Percentiles rank a stretch among this genome's conserved stretches.
These are phyloP conservation scores for Aegilops longissima DNA, from an alignment of 176 grass and related monocot genomes.

Conservation along the genomic window DNA sequence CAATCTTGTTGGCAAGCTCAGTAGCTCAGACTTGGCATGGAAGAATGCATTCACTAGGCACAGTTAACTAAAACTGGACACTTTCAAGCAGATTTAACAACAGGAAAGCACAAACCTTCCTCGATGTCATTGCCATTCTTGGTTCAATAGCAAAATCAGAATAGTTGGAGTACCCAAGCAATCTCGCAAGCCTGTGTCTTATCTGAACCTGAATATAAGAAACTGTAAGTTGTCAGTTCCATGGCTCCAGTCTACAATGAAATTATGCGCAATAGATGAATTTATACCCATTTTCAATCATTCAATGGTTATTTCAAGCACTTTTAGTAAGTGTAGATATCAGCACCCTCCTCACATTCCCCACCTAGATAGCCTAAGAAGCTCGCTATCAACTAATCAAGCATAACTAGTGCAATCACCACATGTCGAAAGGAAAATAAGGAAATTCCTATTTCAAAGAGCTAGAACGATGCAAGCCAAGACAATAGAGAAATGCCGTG, in stretches of 20 bases:
- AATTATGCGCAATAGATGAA: conserved; percentile 20
- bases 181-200: conserved; percentile 67
- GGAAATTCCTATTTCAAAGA: neutral
- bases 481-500: neutral
- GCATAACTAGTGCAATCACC: neutral
- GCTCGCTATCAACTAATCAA: neutral
- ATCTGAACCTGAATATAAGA: conserved; percentile 60
- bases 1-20: neutral
- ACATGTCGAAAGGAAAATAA: conserved; percentile 6
- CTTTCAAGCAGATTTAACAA: conserved; percentile 1
- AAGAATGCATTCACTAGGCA: conserved; percentile 7
- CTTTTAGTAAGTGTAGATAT: neutral
- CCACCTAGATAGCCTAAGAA: neutral
- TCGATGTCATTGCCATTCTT: conserved; percentile 73
- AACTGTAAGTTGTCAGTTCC: conserved; percentile 27
- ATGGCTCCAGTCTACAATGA: conserved; percentile 7
- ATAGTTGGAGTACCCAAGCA: conserved; percentile 85
- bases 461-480: neutral
- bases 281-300: neutral
- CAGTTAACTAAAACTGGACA: conserved; percentile 11
- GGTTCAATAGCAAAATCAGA: conserved; percentile 77
- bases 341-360: neutral
- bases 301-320: neutral
- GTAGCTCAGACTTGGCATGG: neutral
- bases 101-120: conserved; percentile 68